Conservation (phyloP, 495 filamentous ascomycete species). For the Daldinia caldariorum region DNA sequence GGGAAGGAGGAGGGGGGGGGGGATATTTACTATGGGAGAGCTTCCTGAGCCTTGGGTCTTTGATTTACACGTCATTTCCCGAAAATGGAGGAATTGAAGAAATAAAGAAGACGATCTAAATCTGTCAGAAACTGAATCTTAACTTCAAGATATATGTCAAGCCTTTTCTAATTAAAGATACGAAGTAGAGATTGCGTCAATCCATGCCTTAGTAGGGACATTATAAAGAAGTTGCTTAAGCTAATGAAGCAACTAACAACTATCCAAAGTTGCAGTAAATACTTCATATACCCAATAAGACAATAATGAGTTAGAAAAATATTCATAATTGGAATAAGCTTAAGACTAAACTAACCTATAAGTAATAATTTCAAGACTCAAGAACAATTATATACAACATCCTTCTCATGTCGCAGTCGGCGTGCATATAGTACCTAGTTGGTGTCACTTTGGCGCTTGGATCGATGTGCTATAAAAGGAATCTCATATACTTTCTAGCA, state of each 20-base stretch:
- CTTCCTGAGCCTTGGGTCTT: slow-evolving; percentile 26
- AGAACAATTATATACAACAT: not conserved
- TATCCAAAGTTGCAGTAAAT: not conserved
- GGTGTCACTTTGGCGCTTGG: not conserved
- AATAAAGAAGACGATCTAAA: slow-evolving; percentile 20
- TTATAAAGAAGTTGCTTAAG: not conserved
- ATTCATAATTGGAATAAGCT: not conserved
- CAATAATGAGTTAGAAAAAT: not conserved
- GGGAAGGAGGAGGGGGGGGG: too few relatives aligned
- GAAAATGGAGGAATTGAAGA: slow-evolving; percentile 21
- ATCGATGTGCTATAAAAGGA: slow-evolving; percentile 3
- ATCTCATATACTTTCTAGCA: not conserved
- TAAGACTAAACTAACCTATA: not conserved
- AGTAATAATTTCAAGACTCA: not conserved
- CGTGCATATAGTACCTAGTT: not conserved
- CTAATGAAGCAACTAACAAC: too few relatives aligned
- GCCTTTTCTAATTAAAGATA: slow-evolving; percentile 6
- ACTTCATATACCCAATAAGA: not conserved
- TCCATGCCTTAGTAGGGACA: not conserved
- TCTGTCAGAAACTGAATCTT: slow-evolving; percentile 15
- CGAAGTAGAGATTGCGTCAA: not conserved
- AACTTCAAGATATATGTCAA: not conserved
- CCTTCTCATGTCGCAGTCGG: not conserved
- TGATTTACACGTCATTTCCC: slow-evolving; percentile 43
- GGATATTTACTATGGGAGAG: slow-evolving; percentile 33